Base-by-base conservation (phyloP, 768 basidiomycete species). In the Rossbeevera mucosa region DNA sequence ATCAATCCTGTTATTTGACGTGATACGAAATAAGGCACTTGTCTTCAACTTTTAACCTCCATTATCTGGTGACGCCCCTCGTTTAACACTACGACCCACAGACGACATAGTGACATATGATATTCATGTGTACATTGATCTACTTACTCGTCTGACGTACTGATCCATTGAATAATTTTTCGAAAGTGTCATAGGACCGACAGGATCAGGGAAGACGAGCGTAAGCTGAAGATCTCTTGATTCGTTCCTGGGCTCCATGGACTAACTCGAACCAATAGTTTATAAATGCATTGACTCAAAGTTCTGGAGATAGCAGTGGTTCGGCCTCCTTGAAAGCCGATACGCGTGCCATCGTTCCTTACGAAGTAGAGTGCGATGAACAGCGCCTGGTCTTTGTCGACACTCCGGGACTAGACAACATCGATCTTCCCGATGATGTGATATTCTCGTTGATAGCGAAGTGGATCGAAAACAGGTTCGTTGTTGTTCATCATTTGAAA, bases 171-270 rank as follows among this genome's bases (percentile, higher is more conserved):
- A 9, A 18, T 7, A 2, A 8, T 7, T 21, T 20, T 16, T 29
- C 14, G 22, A 41, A 4, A 53, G 50, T 8, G 30, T 47, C 3
- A 45, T 56, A 30, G 50, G 44, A 8, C 5, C 30, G 5, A 49
- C 44, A 11, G 52, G 55, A 24, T 47, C 54, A 0, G 54, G 51
- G 40, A 55, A 55, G 43, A 53, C 51, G 1, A 52, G 21, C 8
- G 54, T 52, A 24, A 33, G 45, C 22, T 2, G 1, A 21, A 7
- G 28, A n/a, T 7, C 13, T n/a, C 8, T 14, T 5, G 12, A 13
- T 20, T 12, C 20, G 13, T 40, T 18, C 14, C 20, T 12, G 5
- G 5, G 11, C 24, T 26, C 40, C 7, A 36, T 18, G 18, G 9
- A 18, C 18, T 38, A 38, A 18, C 9, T 18, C 2, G 9, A 29